These are phyloP conservation scores for Trichophyton verrucosum DNA, from an alignment of 2,329 filamentous ascomycete species.

Conservation along the genomic window DNA sequence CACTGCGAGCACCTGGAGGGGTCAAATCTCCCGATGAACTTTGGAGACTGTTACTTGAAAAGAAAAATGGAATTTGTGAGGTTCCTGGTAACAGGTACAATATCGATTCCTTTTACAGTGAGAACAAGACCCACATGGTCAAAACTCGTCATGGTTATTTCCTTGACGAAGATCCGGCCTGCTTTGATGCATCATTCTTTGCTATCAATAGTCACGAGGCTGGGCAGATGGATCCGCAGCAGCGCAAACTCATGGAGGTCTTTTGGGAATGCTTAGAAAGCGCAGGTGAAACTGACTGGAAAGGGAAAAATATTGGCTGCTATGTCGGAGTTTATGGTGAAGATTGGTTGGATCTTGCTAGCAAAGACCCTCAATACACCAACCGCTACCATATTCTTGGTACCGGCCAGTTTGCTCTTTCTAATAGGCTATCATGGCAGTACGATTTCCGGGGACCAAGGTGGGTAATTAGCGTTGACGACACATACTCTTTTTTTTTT, in stretches of 20 bases:
- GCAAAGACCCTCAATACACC: slow-evolving; percentile 10
- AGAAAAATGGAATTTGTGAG: slow-evolving; percentile 7
- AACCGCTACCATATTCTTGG: slow-evolving; percentile 7
- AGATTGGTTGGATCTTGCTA: slow-evolving; percentile 14
- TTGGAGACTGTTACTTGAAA: slow-evolving; percentile 10
- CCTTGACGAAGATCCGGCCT: slow-evolving; percentile 18
- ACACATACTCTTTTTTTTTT: background rate
- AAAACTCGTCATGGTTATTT: slow-evolving; percentile 17
- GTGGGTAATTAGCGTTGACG: slow-evolving; percentile 4
- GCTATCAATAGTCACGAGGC: slow-evolving; percentile 20
- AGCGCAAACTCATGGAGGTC: slow-evolving; percentile 24
- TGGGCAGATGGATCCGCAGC: slow-evolving; percentile 23
- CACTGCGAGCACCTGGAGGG: slow-evolving; percentile 6
- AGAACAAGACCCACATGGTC: background rate
- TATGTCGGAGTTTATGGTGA: slow-evolving; percentile 22
- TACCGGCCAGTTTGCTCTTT: slow-evolving; percentile 9
- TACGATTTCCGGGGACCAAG: slow-evolving; percentile 18
- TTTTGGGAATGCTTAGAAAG: slow-evolving; percentile 20
- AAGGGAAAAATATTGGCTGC: slow-evolving; percentile 21
- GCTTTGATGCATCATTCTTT: slow-evolving; percentile 25
- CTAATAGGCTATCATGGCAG: slow-evolving; percentile 16
- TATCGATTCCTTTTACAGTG: slow-evolving; percentile 6
- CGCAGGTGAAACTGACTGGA: slow-evolving; percentile 11
- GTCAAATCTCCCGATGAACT: background rate
- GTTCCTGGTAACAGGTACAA: slow-evolving; percentile 13